Percentiles rank a stretch among this genome's conserved stretches.
These are phyloP conservation scores for Aspergillus steynii DNA, from an alignment of 495 filamentous ascomycete species.

Conservation along the genomic window DNA sequence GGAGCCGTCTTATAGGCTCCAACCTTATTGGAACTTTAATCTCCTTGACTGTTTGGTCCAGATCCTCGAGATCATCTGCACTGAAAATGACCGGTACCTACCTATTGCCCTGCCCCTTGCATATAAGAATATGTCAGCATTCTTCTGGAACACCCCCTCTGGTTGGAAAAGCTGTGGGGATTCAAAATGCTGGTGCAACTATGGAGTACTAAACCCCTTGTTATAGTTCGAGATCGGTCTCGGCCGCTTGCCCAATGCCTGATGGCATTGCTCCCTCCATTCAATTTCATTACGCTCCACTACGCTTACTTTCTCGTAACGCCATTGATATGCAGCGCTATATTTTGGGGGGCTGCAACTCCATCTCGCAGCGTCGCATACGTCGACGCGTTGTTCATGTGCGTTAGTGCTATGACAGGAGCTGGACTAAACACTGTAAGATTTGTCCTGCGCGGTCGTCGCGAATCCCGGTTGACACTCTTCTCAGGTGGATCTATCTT, in stretches of 20 bases:
- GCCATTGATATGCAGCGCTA: slow-evolving; percentile 61
- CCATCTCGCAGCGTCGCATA: slow-evolving; percentile 65
- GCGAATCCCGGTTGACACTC: slow-evolving; percentile 11
- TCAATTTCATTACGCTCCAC: slow-evolving; percentile 78
- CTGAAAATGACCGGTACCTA: background rate
- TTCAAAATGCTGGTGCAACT: background rate
- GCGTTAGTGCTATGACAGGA: slow-evolving; percentile 77
- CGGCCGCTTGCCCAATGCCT: slow-evolving; percentile 25
- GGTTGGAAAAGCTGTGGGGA: background rate
- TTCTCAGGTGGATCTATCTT: slow-evolving; percentile 58
- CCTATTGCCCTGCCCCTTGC: background rate
- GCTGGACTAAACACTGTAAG: slow-evolving; percentile 72
- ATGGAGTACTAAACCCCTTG: background rate
- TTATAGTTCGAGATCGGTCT: slow-evolving; percentile 24
- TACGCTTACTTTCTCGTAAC: slow-evolving; percentile 76
- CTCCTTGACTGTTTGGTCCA: background rate
- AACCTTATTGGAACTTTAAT: background rate
- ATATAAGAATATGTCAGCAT: background rate
- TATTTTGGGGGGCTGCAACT: slow-evolving; percentile 72
- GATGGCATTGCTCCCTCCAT: slow-evolving; percentile 37
- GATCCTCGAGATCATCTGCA: background rate
- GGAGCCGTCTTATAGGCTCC: background rate
- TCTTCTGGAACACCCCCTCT: no score
- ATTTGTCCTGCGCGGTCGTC: slow-evolving; percentile 5
- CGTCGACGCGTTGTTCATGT: slow-evolving; percentile 73